phyloP scores from a whole-genome alignment of 1,284 basidiomycete species.

The Inonotus obliquus region DNA sequence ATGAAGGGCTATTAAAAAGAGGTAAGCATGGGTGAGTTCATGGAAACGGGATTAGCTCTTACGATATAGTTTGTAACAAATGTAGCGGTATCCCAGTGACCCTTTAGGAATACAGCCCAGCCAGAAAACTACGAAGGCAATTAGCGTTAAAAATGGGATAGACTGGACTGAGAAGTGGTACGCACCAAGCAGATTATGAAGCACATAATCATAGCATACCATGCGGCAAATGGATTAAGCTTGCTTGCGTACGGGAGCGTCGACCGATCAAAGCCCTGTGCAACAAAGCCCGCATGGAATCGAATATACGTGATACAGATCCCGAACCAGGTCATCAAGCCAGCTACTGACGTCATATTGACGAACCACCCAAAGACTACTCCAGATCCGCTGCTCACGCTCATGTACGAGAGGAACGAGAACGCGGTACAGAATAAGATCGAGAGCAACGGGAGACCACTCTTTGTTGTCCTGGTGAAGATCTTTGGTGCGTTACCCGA shows the following conservation, averaged over 20 bases:
- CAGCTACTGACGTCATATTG: constrained; percentile 65
- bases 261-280: constrained; percentile 37
- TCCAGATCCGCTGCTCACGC: constrained; percentile 54
- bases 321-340: constrained; percentile 76
- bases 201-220: constrained; percentile 49
- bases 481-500: constrained; percentile 74
- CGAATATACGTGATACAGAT: constrained; percentile 44
- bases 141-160: not conserved
- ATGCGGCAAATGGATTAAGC: constrained; percentile 34
- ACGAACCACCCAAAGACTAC: constrained; percentile 75
- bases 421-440: constrained; percentile 69
- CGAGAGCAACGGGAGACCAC: constrained; percentile 74
- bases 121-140: constrained; percentile 55
- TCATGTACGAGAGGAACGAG: constrained; percentile 70
- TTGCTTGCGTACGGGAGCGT: constrained; percentile 35
- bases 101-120: constrained; percentile 72
- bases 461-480: constrained; percentile 62
- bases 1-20: constrained; percentile 41
- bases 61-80: constrained; percentile 76
- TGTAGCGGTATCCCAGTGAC: constrained; percentile 50
- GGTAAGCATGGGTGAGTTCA: not conserved
- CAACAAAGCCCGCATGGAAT: constrained; percentile 41
- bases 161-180: constrained; percentile 15
- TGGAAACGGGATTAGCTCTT: not conserved
- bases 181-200: constrained; percentile 66